A percentile compares a stretch with the other conserved stretches of the same genome.
Conservation (phyloP, 768 basidiomycete genomes). For the Leccinellum albellum region DNA sequence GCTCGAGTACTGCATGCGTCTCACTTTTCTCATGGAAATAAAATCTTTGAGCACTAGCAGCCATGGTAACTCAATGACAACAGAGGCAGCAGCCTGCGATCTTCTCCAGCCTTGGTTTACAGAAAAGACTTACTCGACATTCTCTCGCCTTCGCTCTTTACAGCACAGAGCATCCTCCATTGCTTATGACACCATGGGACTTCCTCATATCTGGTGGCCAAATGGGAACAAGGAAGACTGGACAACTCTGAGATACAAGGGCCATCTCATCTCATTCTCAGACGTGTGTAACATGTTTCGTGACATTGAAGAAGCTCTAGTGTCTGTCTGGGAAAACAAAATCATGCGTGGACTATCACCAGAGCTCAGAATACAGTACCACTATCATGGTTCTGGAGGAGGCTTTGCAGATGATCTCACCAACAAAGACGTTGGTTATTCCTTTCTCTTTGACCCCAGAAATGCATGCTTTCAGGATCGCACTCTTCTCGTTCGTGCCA, state of each 20-base stretch:
- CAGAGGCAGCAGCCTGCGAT: neutral
- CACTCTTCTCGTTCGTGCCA: accelerated
- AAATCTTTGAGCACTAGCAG: too few species aligned
- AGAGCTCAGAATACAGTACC: too few species aligned
- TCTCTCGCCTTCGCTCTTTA: slow-evolving; percentile 3
- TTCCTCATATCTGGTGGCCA: slow-evolving; percentile 5
- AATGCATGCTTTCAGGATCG: neutral
- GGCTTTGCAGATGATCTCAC: too few species aligned
- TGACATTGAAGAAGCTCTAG: neutral
- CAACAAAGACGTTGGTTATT: slow-evolving; percentile 1
- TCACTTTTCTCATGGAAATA: slow-evolving; percentile 7
- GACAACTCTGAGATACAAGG: slow-evolving; percentile 1
- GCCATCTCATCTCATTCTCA: neutral
- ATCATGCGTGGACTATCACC: slow-evolving; percentile 16
- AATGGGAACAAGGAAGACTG: neutral
- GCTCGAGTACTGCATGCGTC: slow-evolving; percentile 5
- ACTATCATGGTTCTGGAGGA: slow-evolving; percentile 16
- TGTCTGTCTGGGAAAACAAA: slow-evolving; percentile 6
- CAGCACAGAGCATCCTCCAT: slow-evolving; percentile 3
- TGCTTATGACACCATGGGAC: neutral
- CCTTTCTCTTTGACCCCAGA: neutral
- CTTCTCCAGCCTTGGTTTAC: neutral
- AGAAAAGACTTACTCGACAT: slow-evolving; percentile 3
- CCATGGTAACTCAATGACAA: too few species aligned
- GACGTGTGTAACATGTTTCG: neutral